A percentile compares a stretch with the other conserved stretches of the same genome.
Conservation (phyloP, 148 eudicot genomes). For the Camellia granthamiana region DNA sequence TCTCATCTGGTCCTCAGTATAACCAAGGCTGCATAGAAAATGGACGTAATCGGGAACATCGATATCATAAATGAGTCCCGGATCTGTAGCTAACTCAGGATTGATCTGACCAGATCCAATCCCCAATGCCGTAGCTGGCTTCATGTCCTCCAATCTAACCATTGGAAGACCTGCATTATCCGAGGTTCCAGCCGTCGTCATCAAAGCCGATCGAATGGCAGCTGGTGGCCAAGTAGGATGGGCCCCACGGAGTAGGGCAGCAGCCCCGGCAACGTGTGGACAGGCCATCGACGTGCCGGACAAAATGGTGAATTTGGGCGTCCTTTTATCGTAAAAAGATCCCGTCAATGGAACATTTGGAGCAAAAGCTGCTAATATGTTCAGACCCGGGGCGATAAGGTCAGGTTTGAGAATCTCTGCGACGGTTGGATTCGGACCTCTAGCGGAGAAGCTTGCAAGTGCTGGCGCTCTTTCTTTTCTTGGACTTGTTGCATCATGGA, state of each 20-base stretch:
- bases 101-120: constrained; percentile 14
- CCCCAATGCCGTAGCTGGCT: constrained; percentile 1
- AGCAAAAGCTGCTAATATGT: not conserved
- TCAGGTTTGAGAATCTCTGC: not conserved
- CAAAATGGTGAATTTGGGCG: not conserved
- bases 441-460: not conserved
- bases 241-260: too few relatives aligned
- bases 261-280: not conserved
- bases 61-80: constrained; percentile 6
- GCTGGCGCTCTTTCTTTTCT: not conserved
- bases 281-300: not conserved
- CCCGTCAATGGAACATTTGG: not conserved
- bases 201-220: not conserved
- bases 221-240: not conserved
- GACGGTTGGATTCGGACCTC: not conserved
- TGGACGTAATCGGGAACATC: not conserved
- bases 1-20: not conserved
- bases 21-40: not conserved
- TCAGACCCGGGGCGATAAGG: not conserved
- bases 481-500: too few relatives aligned
- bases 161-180: not conserved
- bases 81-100: not conserved
- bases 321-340: not conserved
- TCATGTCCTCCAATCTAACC: not conserved
- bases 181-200: not conserved